These are phyloP conservation scores for Tetracladium maxilliforme DNA, from an alignment of 2,329 filamentous ascomycete species.

Conservation along the genomic window DNA sequence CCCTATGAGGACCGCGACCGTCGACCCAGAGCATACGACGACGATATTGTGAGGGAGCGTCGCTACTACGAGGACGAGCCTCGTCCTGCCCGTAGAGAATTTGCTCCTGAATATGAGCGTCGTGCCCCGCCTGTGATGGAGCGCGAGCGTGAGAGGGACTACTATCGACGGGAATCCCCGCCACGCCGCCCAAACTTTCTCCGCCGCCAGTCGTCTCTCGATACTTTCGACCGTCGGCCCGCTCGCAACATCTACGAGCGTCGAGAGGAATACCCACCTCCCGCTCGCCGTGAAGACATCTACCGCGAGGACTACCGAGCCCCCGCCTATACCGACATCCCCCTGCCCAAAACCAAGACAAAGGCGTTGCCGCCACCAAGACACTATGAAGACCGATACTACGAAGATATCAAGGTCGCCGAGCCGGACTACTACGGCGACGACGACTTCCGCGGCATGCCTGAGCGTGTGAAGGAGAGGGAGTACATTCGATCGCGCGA, in stretches of 20 bases:
- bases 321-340: conserved; percentile 43
- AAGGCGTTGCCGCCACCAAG: conserved; percentile 44
- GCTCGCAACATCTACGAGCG: conserved; percentile 28
- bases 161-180: conserved; percentile 9
- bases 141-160: conserved; percentile 8
- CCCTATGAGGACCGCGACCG: conserved; percentile 10
- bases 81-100: conserved; percentile 17
- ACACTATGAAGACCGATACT: conserved; percentile 37
- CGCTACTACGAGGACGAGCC: conserved; percentile 40
- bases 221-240: conserved; percentile 75
- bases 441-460: conserved; percentile 52
- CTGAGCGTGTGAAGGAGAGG: conserved; percentile 44
- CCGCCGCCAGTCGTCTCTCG: conserved; percentile 75
- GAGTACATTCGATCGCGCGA: conserved; percentile 37
- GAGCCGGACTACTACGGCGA: conserved; percentile 57
- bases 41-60: conserved; percentile 29
- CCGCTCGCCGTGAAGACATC: conserved; percentile 26
- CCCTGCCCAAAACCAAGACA: conserved; percentile 47
- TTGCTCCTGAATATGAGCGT: too few relatives aligned
- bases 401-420: conserved; percentile 53
- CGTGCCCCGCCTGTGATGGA: conserved; percentile 13
- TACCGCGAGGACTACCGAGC: conserved; percentile 24
- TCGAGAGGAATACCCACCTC: conserved; percentile 46
- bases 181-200: conserved; percentile 51
- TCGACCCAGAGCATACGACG: too few relatives aligned